Base-by-base conservation (phyloP, 2,329 filamentous ascomycete genomes). In the Pleomassaria siparia region DNA sequence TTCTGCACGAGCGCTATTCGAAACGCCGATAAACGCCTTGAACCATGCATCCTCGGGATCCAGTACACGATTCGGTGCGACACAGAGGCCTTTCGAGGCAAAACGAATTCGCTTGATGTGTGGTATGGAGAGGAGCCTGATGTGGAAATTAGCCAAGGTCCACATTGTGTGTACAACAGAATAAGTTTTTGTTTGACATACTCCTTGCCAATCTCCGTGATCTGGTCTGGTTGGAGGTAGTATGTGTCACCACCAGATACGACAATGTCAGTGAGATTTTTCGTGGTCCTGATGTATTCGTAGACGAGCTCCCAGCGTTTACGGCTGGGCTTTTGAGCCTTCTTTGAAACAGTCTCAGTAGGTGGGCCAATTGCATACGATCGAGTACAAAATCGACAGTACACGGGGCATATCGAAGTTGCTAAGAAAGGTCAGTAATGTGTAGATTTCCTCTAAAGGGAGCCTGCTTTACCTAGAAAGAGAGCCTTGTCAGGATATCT, bases 401-500 rank as follows among this genome's bases (percentile, higher is more conserved):
- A 85, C 0, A 83, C 80, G 0, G 82, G 82, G 55, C 83, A 86
- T 13, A 82, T 77, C 2, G 79, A 81, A 0, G 76, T 79, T 11
- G 80, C 82, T 84, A 13, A 18, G 16, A 8, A 21, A 22, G 10
- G 11, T 46, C 12, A 30, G 16, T 13, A 36, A 9, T 36, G 32
- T 36, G 13, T 3, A 36, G 9, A 36, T 28, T 28, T 28, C 25
- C 12, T 12, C 12, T 28, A 8, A 12, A 12, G 25, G 12, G 7
- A 28, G 32, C 15, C 28, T 4, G 11, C 56, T 75, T 63, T 66
- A 84, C 82, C 76, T 24, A 86, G 68, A 45, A 86, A 84, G 5
- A 86, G 64, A 2, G 79, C 82, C 63, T 83, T 84, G 49, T 85
- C 81, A 0, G 77, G 77, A 60, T 87, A 86, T n/a, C 83, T 75